Evolutionary conservation across 108 stramenopile genomes (phyloP).

Genomic region (Chaetoceros muelleri): DNA sequence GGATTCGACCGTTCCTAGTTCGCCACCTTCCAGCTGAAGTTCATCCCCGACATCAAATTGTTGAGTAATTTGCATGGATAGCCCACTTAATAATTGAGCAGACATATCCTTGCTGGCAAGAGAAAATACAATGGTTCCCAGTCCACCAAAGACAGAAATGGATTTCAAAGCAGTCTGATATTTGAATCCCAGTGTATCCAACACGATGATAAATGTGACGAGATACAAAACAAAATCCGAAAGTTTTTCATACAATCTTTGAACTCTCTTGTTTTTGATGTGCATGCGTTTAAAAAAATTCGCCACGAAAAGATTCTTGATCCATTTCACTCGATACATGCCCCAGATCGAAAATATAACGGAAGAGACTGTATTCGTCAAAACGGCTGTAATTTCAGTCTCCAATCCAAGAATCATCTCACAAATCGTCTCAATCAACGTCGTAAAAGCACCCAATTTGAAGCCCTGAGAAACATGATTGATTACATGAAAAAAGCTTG

Average conservation of each 20-base stretch:
- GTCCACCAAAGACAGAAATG: constrained; percentile 18
- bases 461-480: neutral
- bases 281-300: neutral
- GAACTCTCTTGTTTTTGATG: neutral
- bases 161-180: constrained; percentile 16
- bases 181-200: neutral
- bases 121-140: constrained; percentile 28
- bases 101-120: constrained; percentile 50
- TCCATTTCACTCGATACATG: neutral
- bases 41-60: constrained; percentile 55
- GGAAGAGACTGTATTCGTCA: neutral
- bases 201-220: neutral
- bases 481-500: neutral
- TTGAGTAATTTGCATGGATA: constrained; percentile 38
- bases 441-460: neutral
- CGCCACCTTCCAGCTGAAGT: constrained; percentile 27
- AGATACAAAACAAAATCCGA: neutral
- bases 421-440: neutral
- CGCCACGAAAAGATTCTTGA: neutral
- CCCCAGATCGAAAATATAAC: neutral
- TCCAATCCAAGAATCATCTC: neutral
- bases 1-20: constrained; percentile 13
- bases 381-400: neutral
- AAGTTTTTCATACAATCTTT: neutral
- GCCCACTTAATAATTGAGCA: constrained; percentile 40